Conservation (phyloP, 805 yeast species). For the Naumovozyma castellii region DNA sequence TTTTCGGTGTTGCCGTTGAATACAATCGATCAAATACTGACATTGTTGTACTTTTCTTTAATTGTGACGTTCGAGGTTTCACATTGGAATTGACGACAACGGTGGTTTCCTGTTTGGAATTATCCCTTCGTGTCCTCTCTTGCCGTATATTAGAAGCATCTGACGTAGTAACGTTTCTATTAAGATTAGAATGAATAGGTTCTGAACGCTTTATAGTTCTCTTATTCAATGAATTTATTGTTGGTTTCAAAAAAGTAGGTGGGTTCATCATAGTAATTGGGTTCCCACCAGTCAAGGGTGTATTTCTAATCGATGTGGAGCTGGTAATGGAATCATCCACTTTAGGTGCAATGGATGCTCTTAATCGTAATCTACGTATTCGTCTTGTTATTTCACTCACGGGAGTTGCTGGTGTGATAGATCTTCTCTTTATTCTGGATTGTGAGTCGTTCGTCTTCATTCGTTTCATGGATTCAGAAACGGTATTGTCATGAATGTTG, state of each 20-base stretch:
- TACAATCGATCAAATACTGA: conserved; percentile 24
- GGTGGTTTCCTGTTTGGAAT: background rate
- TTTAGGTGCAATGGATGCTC: conserved; percentile 9
- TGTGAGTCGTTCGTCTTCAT: conserved; percentile 2
- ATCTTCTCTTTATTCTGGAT: background rate
- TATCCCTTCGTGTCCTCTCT: background rate
- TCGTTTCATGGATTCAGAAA: conserved; percentile 6
- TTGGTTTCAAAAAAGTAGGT: conserved; percentile 20
- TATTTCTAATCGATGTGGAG: conserved; percentile 9
- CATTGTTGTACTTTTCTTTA: background rate
- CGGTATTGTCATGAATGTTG: background rate
- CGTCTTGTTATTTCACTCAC: conserved; percentile 22
- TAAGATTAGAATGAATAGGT: background rate
- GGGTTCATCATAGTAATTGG: conserved; percentile 10
- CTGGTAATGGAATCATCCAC: conserved; percentile 5
- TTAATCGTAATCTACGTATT: conserved; percentile 19
- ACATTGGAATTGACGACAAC: background rate
- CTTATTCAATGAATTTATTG: conserved; percentile 19
- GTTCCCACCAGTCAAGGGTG: conserved; percentile 13
- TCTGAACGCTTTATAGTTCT: background rate
- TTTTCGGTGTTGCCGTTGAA: conserved; percentile 8
- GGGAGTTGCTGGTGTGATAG: conserved; percentile 6
- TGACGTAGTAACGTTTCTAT: background rate
- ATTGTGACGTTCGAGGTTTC: background rate
- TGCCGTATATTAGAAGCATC: background rate